Evolutionary conservation across 2,329 filamentous ascomycete species (phyloP), one percentile per base, ranked within the genome.

Genomic region (Penicillium sp.): DNA sequence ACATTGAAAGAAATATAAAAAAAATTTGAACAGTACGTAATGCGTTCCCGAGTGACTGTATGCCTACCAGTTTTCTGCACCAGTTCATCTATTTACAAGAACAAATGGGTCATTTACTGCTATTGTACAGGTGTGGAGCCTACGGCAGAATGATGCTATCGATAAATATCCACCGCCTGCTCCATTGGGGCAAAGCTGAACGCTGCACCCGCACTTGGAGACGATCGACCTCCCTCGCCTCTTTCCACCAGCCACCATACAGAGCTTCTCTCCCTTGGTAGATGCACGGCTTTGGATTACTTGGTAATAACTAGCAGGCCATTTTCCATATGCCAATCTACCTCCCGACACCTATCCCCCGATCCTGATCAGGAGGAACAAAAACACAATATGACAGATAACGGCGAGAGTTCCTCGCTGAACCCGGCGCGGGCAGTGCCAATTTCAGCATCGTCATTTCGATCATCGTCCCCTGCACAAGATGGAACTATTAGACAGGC

Each of bases 401-500:
- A 72, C 58, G 69, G 71, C 57, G 74, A 78, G 55, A 69, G 71
- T 33, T 67, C 73, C 23, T 74, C 75, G 35, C 62, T 70, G 53
- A 68, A 68, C 50, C 68, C 67, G 52, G 55, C 67, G 59, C 69
- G 59, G 48, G 69, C 73, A 55, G 58, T 72, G 58, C 70, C 69
- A 46, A 70, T 75, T 61, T 63, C 70, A 52, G 65, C 70, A 26
- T 68, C 70, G 31, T 63, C 68, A n/a, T 61, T 62, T 54, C 69
- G 67, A 19, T 71, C 73, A 25, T 69, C 68, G 14, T 79, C 78
- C 33, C 75, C 76, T 44, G 64, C 69, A 25, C 62, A 71, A 45
- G 78, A 78, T 27, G 79, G 78, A 23, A 70, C 78, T 31, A 76
- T 76, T 42, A 75, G 81, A 69, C 82, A 82, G 54, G 77, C 79